Conservation (phyloP, 139 green algal genomes). For the Coelastrella sp. region DNA sequence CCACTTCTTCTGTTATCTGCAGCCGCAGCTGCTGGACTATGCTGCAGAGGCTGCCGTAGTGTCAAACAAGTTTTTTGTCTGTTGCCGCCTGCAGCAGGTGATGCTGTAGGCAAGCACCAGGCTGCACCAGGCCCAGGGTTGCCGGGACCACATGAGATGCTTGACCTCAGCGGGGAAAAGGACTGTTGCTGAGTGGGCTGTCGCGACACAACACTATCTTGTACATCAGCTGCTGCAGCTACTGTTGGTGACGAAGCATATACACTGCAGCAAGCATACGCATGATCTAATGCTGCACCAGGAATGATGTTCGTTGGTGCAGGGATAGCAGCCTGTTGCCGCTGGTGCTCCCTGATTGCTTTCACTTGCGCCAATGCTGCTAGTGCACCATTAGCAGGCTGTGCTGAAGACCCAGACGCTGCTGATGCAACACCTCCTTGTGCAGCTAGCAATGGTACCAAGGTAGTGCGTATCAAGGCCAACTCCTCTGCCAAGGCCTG, state of each 20-base stretch:
- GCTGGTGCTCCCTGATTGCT: constrained; percentile 13
- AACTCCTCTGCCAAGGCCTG: constrained; percentile 16
- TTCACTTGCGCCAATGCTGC: constrained; percentile 25
- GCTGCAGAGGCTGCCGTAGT: too few species aligned
- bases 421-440: background rate
- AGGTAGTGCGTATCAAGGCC: constrained; percentile 5
- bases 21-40: background rate
- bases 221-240: too few species aligned
- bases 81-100: background rate
- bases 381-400: constrained; percentile 15
- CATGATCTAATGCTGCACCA: too few species aligned
- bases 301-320: too few species aligned
- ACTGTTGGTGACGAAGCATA: too few species aligned
- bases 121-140: background rate
- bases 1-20: background rate
- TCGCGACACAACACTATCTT: too few species aligned
- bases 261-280: too few species aligned
- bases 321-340: too few species aligned
- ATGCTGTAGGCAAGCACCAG: background rate
- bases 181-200: too few species aligned
- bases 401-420: background rate
- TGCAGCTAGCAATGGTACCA: constrained; percentile 30
- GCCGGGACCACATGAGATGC: background rate
- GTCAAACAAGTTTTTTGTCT: too few species aligned
- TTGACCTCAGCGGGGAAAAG: too few species aligned